phyloP scores from a whole-genome alignment of 208 protist genomes.

The Trypanosoma avium region DNA sequence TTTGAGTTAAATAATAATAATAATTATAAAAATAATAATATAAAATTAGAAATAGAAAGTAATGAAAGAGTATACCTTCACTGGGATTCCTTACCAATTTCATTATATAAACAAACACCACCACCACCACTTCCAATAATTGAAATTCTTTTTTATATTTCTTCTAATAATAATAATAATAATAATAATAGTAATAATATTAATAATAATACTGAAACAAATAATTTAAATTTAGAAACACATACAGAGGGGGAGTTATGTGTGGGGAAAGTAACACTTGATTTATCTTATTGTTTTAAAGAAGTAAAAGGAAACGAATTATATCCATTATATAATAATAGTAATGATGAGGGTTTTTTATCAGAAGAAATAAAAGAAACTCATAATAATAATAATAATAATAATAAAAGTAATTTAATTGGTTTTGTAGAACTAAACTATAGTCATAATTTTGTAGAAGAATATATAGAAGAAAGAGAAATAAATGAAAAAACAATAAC shows the following conservation, averaged over 20 bases:
- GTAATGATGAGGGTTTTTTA: too few species aligned
- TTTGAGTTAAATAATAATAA: neutral
- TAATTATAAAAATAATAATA: neutral
- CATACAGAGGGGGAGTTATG: neutral
- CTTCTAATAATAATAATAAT: too few species aligned
- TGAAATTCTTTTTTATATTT: constrained; percentile 23
- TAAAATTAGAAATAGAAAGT: neutral
- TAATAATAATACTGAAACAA: constrained; percentile 8
- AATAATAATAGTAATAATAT: too few species aligned
- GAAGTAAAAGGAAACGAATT: constrained; percentile 1
- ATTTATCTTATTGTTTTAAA: constrained; percentile 21
- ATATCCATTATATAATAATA: constrained; percentile 22
- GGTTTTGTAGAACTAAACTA: constrained; percentile 48
- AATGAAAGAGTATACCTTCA: constrained; percentile 17
- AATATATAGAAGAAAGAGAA: neutral
- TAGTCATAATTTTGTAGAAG: constrained; percentile 42
- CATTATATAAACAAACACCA: neutral
- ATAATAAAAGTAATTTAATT: too few species aligned
- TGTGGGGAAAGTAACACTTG: constrained; percentile 14
- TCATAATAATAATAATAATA: too few species aligned
- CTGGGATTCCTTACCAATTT: constrained; percentile 27
- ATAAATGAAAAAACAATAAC: neutral
- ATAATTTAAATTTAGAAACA: neutral
- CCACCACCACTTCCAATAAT: constrained; percentile 23
- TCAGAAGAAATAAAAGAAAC: constrained; percentile 12